Percentiles rank a stretch among this genome's conserved stretches.
Evolutionary conservation across 306 rosid species (phyloP).

Genomic region (Cucurbita moschata): DNA sequence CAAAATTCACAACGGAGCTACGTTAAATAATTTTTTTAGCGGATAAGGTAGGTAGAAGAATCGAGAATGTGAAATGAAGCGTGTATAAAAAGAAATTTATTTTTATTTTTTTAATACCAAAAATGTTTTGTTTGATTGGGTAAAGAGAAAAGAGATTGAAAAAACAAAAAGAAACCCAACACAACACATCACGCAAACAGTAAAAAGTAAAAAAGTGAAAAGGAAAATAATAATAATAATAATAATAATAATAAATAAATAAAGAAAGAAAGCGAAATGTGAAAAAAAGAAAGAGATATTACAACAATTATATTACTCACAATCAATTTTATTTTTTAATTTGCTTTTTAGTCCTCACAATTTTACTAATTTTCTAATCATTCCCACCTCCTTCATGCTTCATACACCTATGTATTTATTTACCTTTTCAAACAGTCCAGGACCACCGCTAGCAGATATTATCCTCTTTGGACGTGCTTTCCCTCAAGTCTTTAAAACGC

Average conservation of each 20-base stretch:
- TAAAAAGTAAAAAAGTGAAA: not conserved
- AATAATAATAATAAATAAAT: not conserved
- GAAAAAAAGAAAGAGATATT: not conserved
- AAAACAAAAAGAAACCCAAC: slow-evolving; percentile 1
- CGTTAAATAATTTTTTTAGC: too few species aligned
- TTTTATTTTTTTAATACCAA: too few species aligned
- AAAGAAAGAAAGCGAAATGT: not conserved
- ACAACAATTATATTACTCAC: not conserved
- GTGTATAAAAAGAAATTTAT: too few species aligned
- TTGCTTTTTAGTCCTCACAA: not conserved
- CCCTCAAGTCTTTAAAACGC: too few species aligned
- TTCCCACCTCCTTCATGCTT: not conserved
- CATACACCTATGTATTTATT: too few species aligned
- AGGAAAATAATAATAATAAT: not conserved
- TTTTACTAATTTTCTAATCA: not conserved
- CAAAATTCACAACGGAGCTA: too few species aligned
- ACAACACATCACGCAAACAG: not conserved
- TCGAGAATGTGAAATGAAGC: too few species aligned
- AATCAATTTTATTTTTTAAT: not conserved
- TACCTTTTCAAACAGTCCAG: too few species aligned
- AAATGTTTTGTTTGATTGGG: not conserved
- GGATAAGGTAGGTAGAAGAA: too few species aligned
- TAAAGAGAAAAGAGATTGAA: not conserved
- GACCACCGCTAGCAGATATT: too few species aligned
- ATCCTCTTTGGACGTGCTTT: too few species aligned